Evolutionary conservation across 2,329 filamentous ascomycete species (phyloP).

Genomic region (Xylariaceae sp.): DNA sequence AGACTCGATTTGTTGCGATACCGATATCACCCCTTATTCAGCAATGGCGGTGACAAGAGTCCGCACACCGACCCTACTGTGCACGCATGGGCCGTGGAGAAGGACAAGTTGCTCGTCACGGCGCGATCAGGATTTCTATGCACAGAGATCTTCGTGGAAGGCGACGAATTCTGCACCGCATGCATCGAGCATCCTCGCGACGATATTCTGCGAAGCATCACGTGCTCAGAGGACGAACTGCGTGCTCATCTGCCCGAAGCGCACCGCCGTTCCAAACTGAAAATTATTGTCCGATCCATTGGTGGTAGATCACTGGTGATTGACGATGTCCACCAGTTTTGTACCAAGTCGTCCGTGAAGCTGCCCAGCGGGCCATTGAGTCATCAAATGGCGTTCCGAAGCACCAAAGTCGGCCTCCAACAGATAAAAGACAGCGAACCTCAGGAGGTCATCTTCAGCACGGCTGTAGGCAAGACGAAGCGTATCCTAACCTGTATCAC

Average conservation of each 20-base stretch:
- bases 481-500: slow-evolving; percentile 70
- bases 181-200: slow-evolving; percentile 76
- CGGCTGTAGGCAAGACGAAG: slow-evolving; percentile 60
- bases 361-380: slow-evolving; percentile 60
- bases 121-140: slow-evolving; percentile 79
- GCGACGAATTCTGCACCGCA: slow-evolving; percentile 71
- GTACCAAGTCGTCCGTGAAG: slow-evolving; percentile 69
- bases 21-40: slow-evolving; percentile 84
- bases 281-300: slow-evolving; percentile 68
- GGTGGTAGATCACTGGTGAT: slow-evolving; percentile 69
- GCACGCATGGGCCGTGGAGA: slow-evolving; percentile 80
- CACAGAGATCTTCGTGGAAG: slow-evolving; percentile 74
- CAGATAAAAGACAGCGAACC: slow-evolving; percentile 64
- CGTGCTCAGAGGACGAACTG: slow-evolving; percentile 69
- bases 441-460: slow-evolving; percentile 65
- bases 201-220: slow-evolving; percentile 61
- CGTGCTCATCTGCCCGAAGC: slow-evolving; percentile 65
- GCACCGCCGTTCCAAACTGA: slow-evolving; percentile 66
- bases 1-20: slow-evolving; percentile 84
- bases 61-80: slow-evolving; percentile 66
- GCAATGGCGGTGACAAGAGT: slow-evolving; percentile 67
- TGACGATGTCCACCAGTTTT: slow-evolving; percentile 67
- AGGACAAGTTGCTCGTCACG: slow-evolving; percentile 67
- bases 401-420: slow-evolving; percentile 68
- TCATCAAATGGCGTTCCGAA: slow-evolving; percentile 64